A percentile compares a stretch with the other conserved stretches of the same genome.
Evolutionary conservation across 1,284 basidiomycete genomes (phyloP).

Genomic region (Xerocomus nothofagi): DNA sequence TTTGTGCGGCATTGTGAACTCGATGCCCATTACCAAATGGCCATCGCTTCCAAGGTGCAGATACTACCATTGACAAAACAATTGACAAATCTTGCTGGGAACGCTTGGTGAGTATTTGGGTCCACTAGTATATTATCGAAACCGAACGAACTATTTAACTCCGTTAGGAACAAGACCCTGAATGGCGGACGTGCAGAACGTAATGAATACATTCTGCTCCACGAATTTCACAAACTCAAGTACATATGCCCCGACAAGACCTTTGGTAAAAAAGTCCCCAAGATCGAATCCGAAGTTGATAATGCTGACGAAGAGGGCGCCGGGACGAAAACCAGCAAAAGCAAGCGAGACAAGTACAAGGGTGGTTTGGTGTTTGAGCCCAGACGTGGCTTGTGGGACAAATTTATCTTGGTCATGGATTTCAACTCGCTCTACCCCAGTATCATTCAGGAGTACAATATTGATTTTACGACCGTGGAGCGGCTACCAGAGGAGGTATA

Average conservation of each 20-base stretch:
- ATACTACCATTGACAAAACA: conserved; percentile 89
- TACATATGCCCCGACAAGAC: conserved; percentile 97
- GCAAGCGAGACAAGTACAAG: conserved; percentile 95
- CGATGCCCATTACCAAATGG: conserved; percentile 96
- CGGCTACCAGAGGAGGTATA: conserved; percentile 66
- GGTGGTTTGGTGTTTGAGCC: conserved; percentile 98
- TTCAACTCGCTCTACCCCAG: conserved; percentile 99
- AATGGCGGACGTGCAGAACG: conserved; percentile 97
- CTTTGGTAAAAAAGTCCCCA: conserved; percentile 70
- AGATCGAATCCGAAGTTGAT: conserved; percentile 40
- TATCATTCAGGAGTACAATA: conserved; percentile 99
- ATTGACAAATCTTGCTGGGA: conserved; percentile 96
- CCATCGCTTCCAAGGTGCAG: conserved; percentile 89
- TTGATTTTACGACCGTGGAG: conserved; percentile 97
- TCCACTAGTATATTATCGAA: not conserved
- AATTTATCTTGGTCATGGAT: conserved; percentile 98
- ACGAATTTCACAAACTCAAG: conserved; percentile 96
- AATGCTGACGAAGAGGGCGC: conserved; percentile 65
- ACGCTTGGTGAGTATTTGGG: conserved; percentile 76
- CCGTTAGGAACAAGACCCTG: conserved; percentile 84
- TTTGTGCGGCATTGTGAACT: conserved; percentile 93
- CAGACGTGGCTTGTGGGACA: conserved; percentile 96
- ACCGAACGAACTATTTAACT: not conserved
- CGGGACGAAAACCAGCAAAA: conserved; percentile 53
- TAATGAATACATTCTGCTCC: conserved; percentile 98